phyloP scores from a whole-genome alignment of 306 rosid genomes.

The Luffa aegyptiaca region DNA sequence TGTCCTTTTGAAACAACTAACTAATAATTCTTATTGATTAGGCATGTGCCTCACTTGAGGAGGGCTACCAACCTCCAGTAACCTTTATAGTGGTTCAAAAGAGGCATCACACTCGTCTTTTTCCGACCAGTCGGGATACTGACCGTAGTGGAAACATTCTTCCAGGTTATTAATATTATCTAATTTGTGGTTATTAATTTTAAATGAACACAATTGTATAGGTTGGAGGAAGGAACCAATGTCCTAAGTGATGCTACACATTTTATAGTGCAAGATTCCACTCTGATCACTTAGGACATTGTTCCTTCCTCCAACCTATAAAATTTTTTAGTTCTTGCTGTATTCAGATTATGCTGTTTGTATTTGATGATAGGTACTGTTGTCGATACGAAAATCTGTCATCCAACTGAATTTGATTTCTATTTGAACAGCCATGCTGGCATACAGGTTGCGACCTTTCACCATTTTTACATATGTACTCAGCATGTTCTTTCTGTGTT shows the following conservation, averaged over 20 bases:
- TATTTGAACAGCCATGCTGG: conserved; percentile 82
- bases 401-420: conserved; percentile 60
- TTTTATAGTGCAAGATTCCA: too few relatives aligned
- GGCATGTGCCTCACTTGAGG: conserved; percentile 58
- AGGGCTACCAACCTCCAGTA: conserved; percentile 28
- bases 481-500: not conserved
- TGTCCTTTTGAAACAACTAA: not conserved
- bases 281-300: too few relatives aligned
- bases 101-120: conserved; percentile 68
- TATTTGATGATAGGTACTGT: conserved; percentile 46
- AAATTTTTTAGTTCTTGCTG: not conserved
- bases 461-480: not conserved
- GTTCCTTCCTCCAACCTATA: too few relatives aligned
- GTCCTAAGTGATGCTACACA: too few relatives aligned
- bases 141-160: conserved; percentile 69
- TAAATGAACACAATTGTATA: too few relatives aligned
- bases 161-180: conserved; percentile 38
- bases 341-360: not conserved
- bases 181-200: too few relatives aligned
- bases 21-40: conserved; percentile 5
- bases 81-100: conserved; percentile 77
- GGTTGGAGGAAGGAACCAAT: too few relatives aligned
- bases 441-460: conserved; percentile 33
- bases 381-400: conserved; percentile 54
- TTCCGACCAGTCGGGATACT: conserved; percentile 14